phyloP scores from a whole-genome alignment of 129 eudicot species.

The Tagetes patula region DNA sequence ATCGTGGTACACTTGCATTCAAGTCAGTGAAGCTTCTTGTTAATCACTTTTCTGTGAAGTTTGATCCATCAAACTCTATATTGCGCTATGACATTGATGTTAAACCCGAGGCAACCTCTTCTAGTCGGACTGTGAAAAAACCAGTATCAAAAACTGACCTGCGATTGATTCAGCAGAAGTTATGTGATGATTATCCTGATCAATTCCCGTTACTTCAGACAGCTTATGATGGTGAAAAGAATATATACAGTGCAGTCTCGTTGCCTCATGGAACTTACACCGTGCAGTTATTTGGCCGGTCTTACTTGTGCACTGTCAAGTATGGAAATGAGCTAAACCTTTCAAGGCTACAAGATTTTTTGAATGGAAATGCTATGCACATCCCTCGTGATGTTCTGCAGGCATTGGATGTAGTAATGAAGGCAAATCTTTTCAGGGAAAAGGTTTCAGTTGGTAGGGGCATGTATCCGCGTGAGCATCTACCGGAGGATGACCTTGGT shows the following conservation, averaged over 20 bases:
- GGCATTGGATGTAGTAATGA: conserved; percentile 62
- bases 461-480: conserved; percentile 39
- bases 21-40: conserved; percentile 43
- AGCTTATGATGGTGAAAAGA: conserved; percentile 78
- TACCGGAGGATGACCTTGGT: conserved; percentile 41
- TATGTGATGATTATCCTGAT: conserved; percentile 35
- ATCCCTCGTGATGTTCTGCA: conserved; percentile 70
- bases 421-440: conserved; percentile 51
- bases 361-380: conserved; percentile 35
- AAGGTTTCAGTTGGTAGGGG: conserved; percentile 51
- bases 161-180: conserved; percentile 37
- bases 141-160: conserved; percentile 35
- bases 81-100: conserved; percentile 47
- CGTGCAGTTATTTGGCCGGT: conserved; percentile 38
- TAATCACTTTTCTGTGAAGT: conserved; percentile 58
- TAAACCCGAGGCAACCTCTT: conserved; percentile 32
- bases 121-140: conserved; percentile 30
- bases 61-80: conserved; percentile 38
- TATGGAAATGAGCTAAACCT: conserved; percentile 48
- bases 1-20: conserved; percentile 33
- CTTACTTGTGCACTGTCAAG: conserved; percentile 45
- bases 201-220: conserved; percentile 42
- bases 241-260: conserved; percentile 45
- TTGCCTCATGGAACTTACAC: conserved; percentile 47
- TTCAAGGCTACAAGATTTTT: conserved; percentile 56